Conservation (phyloP, 306 rosid species). For the Rubus parviflorus region DNA sequence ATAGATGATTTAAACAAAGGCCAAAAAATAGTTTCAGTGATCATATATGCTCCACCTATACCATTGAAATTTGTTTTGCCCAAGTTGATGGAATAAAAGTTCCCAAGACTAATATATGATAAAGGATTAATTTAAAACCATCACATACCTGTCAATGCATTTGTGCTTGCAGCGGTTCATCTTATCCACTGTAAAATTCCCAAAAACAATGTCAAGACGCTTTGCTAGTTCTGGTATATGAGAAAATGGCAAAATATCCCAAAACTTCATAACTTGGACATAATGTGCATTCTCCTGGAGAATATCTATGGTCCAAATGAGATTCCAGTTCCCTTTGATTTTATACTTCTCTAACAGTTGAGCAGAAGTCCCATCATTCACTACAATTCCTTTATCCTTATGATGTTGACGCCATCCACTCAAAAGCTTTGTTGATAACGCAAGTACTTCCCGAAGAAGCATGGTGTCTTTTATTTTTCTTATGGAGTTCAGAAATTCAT, state of each 20-base stretch:
- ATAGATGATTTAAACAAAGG: neutral
- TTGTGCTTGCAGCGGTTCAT: slow-evolving; percentile 37
- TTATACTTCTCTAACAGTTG: slow-evolving; percentile 36
- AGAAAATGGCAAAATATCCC: slow-evolving; percentile 42
- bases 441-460: slow-evolving; percentile 33
- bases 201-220: slow-evolving; percentile 28
- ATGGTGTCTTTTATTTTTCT: slow-evolving; percentile 27
- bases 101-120: neutral
- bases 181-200: slow-evolving; percentile 33
- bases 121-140: neutral
- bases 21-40: neutral
- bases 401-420: slow-evolving; percentile 41
- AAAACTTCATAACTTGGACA: slow-evolving; percentile 45
- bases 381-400: neutral
- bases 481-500: slow-evolving; percentile 33
- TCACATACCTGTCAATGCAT: slow-evolving; percentile 34
- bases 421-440: slow-evolving; percentile 44
- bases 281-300: slow-evolving; percentile 33
- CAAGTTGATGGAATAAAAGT: neutral
- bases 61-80: too few relatives aligned
- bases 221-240: slow-evolving; percentile 30
- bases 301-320: slow-evolving; percentile 53
- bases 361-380: slow-evolving; percentile 31
- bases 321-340: slow-evolving; percentile 36
- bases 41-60: neutral